Conservation (phyloP, 192 early-diverging fungal genomes). For the Podila clonocystis region DNA sequence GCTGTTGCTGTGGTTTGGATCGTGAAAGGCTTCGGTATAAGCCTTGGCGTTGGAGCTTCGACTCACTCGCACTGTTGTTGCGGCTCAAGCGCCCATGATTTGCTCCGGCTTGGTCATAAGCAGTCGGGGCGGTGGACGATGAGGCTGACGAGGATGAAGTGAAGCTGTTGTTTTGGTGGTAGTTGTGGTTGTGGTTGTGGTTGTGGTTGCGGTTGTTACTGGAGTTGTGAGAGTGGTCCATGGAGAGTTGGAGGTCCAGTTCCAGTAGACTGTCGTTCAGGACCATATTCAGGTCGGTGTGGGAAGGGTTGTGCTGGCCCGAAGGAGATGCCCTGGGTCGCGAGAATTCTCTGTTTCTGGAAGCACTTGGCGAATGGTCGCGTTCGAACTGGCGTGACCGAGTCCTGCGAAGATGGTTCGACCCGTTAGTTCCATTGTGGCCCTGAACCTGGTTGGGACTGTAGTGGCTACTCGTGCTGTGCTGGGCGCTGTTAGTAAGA, state of each 20-base stretch:
- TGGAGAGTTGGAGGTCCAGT: slow-evolving; percentile 27
- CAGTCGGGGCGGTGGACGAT: no score
- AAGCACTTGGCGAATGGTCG: not conserved
- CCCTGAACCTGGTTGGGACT: not conserved
- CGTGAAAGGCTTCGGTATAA: no score
- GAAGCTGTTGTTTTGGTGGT: not conserved
- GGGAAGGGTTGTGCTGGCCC: no score
- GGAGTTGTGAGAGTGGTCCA: not conserved
- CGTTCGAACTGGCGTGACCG: not conserved
- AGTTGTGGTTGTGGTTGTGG: not conserved
- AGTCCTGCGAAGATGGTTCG: not conserved
- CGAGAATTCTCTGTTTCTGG: no score
- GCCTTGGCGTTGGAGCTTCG: no score
- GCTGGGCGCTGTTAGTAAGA: slow-evolving; percentile 8
- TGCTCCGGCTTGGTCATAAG: no score
- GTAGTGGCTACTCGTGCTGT: not conserved
- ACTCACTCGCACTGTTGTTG: no score
- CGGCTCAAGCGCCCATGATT: no score
- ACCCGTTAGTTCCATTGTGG: not conserved
- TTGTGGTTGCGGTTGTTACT: not conserved
- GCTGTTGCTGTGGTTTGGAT: slow-evolving; percentile 5
- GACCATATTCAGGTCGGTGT: slow-evolving; percentile 32
- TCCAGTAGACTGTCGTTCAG: slow-evolving; percentile 41
- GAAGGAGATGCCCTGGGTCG: no score
- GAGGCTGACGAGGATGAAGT: not conserved